Evolutionary conservation across 768 basidiomycete genomes (phyloP).

Genomic region (Roridomyces roridus): DNA sequence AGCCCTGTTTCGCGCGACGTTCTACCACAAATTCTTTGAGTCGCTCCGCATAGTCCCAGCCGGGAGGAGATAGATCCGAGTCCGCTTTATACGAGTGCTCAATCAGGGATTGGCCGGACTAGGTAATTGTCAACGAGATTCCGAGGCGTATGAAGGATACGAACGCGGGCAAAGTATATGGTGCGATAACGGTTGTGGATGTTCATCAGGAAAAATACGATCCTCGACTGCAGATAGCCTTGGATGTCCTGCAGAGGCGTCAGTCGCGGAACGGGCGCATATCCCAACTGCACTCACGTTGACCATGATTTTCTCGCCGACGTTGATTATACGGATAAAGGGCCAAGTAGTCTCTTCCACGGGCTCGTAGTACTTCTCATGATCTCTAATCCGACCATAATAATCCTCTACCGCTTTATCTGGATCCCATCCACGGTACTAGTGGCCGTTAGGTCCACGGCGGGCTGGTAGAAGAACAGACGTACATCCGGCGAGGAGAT

Average conservation of each 20-base stretch:
- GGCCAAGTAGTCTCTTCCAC: slow-evolving; percentile 93
- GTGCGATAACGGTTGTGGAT: slow-evolving; percentile 93
- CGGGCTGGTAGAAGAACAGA: slow-evolving; percentile 21
- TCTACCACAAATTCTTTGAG: slow-evolving; percentile 91
- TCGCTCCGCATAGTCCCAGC: slow-evolving; percentile 93
- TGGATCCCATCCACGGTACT: slow-evolving; percentile 95
- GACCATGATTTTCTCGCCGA: slow-evolving; percentile 95
- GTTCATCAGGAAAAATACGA: slow-evolving; percentile 99
- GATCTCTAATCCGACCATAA: slow-evolving; percentile 84
- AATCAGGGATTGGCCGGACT: slow-evolving; percentile 98
- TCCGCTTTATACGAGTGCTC: slow-evolving; percentile 99
- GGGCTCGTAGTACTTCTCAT: slow-evolving; percentile 89
- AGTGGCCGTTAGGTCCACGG: slow-evolving; percentile 8
- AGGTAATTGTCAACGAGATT: not conserved
- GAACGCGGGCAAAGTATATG: slow-evolving; percentile 95
- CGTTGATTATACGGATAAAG: slow-evolving; percentile 94
- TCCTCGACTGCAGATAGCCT: slow-evolving; percentile 92
- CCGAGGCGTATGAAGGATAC: slow-evolving; percentile 33
- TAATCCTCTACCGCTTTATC: slow-evolving; percentile 94
- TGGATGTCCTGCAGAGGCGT: slow-evolving; percentile 65
- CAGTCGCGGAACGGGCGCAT: not conserved
- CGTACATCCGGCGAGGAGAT: slow-evolving; percentile 96
- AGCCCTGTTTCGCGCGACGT: slow-evolving; percentile 76
- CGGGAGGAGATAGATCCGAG: slow-evolving; percentile 92
- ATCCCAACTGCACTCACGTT: slow-evolving; percentile 61